phyloP scores from a whole-genome alignment of 2,329 filamentous ascomycete species.

The Aureobasidium lini region DNA sequence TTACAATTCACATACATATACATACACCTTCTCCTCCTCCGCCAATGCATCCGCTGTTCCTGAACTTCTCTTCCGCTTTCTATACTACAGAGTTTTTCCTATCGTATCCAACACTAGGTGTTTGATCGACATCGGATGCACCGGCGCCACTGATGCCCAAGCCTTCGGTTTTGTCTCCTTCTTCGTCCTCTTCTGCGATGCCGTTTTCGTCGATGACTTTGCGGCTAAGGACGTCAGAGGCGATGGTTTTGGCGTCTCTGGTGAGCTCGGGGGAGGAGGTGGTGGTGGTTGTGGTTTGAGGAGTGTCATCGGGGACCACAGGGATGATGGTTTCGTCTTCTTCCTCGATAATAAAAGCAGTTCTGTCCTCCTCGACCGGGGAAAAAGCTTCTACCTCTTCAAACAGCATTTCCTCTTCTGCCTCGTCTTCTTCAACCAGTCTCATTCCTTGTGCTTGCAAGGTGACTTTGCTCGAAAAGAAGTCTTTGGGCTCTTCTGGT shows the following conservation, averaged over 20 bases:
- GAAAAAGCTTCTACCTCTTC: conserved; percentile 55
- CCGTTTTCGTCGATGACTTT: neutral
- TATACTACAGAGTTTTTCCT: neutral
- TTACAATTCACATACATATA: too few species aligned
- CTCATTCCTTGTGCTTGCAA: neutral
- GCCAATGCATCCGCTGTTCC: neutral
- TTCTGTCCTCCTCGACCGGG: conserved; percentile 34
- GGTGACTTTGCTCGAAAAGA: neutral
- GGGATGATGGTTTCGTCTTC: neutral
- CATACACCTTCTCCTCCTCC: neutral
- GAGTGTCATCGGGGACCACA: neutral
- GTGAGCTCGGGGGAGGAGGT: neutral
- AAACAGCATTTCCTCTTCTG: conserved; percentile 22
- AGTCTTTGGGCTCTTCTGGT: neutral
- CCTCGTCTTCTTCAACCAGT: conserved; percentile 17
- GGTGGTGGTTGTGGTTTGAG: too few species aligned
- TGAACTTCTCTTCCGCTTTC: neutral
- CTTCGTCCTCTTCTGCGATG: neutral
- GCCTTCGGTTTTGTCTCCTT: neutral
- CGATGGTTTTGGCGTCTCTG: neutral
- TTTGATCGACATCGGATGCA: neutral
- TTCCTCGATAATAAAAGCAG: neutral
- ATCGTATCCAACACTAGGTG: neutral
- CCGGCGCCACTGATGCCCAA: neutral
- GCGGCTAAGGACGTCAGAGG: neutral